Evolutionary conservation across 371 early-diverging fungal species (phyloP), one percentile per base, ranked within the genome.

Genomic region (Mucor circinelloides): DNA sequence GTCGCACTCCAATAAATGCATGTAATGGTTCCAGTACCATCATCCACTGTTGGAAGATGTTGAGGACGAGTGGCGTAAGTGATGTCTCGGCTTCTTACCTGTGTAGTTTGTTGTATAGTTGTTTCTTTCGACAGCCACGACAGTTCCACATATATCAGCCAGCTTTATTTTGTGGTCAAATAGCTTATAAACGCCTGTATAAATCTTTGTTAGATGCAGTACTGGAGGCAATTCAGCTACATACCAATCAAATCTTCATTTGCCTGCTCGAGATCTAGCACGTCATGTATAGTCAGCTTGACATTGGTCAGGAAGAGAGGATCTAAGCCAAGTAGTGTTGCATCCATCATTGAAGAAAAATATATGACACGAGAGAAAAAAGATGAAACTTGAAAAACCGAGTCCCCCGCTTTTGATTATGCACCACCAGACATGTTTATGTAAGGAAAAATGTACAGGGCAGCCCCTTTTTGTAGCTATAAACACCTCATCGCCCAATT

Each of bases 1-100:
- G 52, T 19, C 6, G 68, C 38, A 10, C 54, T 44, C 68, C 68
- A 72, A 13, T 56, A 25, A 17, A 36, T 55, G 44, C 72, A 72
- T 21, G 30, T 34, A 8, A 72, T 52, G 10, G 58, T 62, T 1
- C 63, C 72, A 13, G 68, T 68, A 13, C 63, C 56, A 31, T 72
- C 72, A 40, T 72, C 72, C 13, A 72, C 68, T 66, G 21, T 34
- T 15, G n/a, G 4, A 13, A 23, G 0, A 6, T 5, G 12, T 2
- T 48, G 19, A 55, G 32, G 31, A 3, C 12, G 19, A 10, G 12
- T 23, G 23, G 1, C 2, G 0, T n/a, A 15, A n/a, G 32, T 13
- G 5, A 27, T 42, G 6, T 12, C 38, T 36, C 6, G 25, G 1
- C 9, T 6, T 13, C 30, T 44, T 55, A 67, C 67, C 56, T 13